Conservation (phyloP, 2,329 filamentous ascomycete species). For the Lachnum nothofagi region DNA sequence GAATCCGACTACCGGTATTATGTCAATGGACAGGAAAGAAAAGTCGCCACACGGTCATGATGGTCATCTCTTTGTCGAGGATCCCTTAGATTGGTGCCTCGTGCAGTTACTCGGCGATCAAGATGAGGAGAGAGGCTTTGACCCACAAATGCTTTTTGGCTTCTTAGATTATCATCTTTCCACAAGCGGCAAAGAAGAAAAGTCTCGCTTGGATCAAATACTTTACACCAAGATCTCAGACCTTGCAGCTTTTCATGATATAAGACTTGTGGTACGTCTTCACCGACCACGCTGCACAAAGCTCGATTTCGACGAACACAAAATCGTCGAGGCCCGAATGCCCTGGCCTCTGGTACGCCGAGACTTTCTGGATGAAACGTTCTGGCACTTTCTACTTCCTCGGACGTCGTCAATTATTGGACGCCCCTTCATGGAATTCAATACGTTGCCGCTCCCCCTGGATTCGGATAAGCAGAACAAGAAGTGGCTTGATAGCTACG, state of each 20-base stretch:
- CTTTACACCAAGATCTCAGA: constrained; percentile 3
- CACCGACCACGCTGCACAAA: constrained; percentile 3
- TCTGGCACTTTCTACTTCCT: too few species aligned
- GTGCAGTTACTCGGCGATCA: not conserved
- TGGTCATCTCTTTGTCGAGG: not conserved
- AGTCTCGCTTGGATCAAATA: constrained; percentile 2
- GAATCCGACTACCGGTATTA: too few species aligned
- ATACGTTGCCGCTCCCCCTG: not conserved
- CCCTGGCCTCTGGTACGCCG: not conserved
- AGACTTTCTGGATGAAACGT: not conserved
- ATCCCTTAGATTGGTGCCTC: constrained; percentile 1
- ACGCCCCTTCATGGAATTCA: not conserved
- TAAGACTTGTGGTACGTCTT: constrained; percentile 2
- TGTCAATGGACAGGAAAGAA: too few species aligned
- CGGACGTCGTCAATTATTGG: not conserved
- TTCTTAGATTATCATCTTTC: constrained; percentile 4
- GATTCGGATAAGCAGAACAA: not conserved
- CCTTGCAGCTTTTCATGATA: constrained; percentile 7
- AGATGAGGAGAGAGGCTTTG: not conserved
- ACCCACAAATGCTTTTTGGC: constrained; percentile 5
- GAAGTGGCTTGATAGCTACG: not conserved
- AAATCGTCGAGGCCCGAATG: not conserved
- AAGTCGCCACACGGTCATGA: too few species aligned
- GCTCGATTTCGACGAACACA: not conserved
- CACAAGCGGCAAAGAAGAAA: not conserved